Conservation (phyloP, 1,284 basidiomycete species). For the Rhodotorula sp. region DNA sequence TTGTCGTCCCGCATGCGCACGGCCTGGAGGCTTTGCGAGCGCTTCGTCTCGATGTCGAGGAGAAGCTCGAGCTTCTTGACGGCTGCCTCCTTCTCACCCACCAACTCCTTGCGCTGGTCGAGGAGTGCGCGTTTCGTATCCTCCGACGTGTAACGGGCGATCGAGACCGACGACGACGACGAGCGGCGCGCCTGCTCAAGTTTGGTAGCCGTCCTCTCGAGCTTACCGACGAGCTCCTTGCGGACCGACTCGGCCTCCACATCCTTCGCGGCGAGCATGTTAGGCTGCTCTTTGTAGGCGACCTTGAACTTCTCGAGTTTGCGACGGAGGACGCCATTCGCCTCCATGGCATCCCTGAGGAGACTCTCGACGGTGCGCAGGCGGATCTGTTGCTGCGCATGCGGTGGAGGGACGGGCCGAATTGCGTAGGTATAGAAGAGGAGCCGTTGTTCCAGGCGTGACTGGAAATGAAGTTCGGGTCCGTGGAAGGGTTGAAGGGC, state of each 20-base stretch:
- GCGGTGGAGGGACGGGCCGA: no score
- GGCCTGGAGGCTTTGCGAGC: neutral
- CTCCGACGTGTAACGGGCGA: neutral
- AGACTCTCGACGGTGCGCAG: neutral
- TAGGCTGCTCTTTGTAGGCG: neutral
- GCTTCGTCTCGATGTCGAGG: neutral
- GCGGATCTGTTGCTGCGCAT: neutral
- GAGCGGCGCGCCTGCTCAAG: conserved; percentile 1
- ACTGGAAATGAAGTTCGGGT: neutral
- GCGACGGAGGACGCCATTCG: neutral
- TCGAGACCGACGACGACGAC: no score
- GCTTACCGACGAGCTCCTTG: neutral
- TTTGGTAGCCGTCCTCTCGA: neutral
- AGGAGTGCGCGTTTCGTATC: neutral
- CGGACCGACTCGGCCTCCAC: neutral
- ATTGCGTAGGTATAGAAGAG: no score
- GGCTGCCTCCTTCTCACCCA: neutral
- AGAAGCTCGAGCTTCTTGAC: neutral
- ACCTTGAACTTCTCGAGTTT: neutral
- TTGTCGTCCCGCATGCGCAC: neutral
- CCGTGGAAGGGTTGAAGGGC: neutral
- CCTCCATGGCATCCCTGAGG: neutral
- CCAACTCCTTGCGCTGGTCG: neutral
- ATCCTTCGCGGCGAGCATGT: neutral
- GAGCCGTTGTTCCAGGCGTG: no score